A percentile compares a stretch with the other conserved stretches of the same genome.
Conservation (phyloP, 768 basidiomycete species). For the Floccularia luteovirens region DNA sequence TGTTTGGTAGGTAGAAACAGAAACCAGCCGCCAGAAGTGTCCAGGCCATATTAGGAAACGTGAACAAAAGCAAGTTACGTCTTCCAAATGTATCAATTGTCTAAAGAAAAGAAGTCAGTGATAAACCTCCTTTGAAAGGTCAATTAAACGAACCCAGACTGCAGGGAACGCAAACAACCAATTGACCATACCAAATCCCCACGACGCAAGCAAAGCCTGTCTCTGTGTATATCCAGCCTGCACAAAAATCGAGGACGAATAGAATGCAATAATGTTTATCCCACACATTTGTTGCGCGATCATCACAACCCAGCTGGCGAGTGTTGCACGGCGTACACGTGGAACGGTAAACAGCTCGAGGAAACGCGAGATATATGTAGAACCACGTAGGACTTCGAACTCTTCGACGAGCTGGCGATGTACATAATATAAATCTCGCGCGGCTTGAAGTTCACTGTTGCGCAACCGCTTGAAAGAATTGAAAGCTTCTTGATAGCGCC, state of each 20-base stretch:
- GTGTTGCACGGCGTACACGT: conserved; percentile 44
- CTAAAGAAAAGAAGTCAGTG: conserved; percentile 14
- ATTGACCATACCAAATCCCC: conserved; percentile 63
- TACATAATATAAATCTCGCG: conserved; percentile 73
- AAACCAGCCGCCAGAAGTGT: conserved; percentile 72
- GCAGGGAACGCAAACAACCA: conserved; percentile 64
- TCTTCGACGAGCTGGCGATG: conserved; percentile 67
- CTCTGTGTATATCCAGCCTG: conserved; percentile 45
- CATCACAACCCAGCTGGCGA: conserved; percentile 46
- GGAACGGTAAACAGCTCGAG: conserved; percentile 70
- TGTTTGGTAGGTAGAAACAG: conserved; percentile 45
- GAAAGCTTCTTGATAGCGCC: conserved; percentile 63
- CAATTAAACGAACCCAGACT: conserved; percentile 34
- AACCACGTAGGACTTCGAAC: conserved; percentile 43
- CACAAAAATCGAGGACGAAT: conserved; percentile 70
- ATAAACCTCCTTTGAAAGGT: not conserved
- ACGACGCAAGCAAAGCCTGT: conserved; percentile 54
- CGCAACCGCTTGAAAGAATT: conserved; percentile 60
- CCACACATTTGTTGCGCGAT: conserved; percentile 83
- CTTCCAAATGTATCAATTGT: conserved; percentile 73
- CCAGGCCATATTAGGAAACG: conserved; percentile 78
- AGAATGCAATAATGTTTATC: conserved; percentile 75
- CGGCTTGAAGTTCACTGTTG: conserved; percentile 65
- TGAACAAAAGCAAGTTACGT: conserved; percentile 67
- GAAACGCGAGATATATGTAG: conserved; percentile 39